phyloP scores from a whole-genome alignment of 1,284 basidiomycete genomes.

The Heliocybe sulcata region DNA sequence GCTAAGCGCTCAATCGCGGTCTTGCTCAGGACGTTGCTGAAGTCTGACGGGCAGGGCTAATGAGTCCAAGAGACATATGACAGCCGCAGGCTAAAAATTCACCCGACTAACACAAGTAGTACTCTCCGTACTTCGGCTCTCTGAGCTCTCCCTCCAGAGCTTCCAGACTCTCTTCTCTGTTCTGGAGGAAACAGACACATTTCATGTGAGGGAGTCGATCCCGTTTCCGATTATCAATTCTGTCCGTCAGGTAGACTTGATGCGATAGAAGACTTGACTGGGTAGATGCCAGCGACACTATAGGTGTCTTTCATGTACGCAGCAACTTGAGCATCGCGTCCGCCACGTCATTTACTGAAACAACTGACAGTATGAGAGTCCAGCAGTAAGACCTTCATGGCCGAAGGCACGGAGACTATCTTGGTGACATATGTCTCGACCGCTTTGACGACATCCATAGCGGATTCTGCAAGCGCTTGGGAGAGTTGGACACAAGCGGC shows the following conservation, averaged over 20 bases:
- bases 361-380: constrained; percentile 86
- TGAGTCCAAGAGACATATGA: constrained; percentile 9
- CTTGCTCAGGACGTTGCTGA: constrained; percentile 92
- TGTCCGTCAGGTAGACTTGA: constrained; percentile 96
- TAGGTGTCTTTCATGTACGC: constrained; percentile 72
- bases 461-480: not conserved
- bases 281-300: constrained; percentile 91
- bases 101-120: constrained; percentile 95
- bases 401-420: constrained; percentile 78
- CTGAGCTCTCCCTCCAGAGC: constrained; percentile 80
- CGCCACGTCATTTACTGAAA: constrained; percentile 1
- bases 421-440: constrained; percentile 92
- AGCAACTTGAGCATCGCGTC: constrained; percentile 6
- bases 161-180: constrained; percentile 74
- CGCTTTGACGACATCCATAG: constrained; percentile 94
- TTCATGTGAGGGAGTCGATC: constrained; percentile 94
- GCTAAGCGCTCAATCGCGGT: constrained; percentile 89
- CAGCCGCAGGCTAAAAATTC: constrained; percentile 26
- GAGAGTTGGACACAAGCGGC: not conserved
- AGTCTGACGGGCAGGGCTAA: constrained; percentile 49
- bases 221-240: constrained; percentile 87
- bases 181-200: constrained; percentile 90
- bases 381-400: constrained; percentile 97
- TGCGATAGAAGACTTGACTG: constrained; percentile 93
- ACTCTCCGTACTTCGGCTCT: constrained; percentile 92